phyloP scores from a whole-genome alignment of 2,329 filamentous ascomycete species.

The Bisporella sp. region DNA sequence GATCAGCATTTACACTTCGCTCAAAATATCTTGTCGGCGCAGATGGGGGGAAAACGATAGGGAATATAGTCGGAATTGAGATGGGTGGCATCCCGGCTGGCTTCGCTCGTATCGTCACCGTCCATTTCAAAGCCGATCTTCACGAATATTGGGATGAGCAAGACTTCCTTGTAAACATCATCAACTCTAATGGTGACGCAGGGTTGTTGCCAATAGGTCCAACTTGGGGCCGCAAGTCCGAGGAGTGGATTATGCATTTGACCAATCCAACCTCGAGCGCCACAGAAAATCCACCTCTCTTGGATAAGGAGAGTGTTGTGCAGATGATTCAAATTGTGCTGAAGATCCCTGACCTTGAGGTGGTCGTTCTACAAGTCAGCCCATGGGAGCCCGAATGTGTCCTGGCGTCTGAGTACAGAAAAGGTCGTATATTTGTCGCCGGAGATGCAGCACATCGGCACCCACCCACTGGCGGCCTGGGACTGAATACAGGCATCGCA shows the following conservation, averaged over 20 bases:
- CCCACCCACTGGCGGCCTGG: slow-evolving; percentile 50
- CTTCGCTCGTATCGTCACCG: background rate
- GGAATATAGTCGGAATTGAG: no score
- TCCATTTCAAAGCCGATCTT: slow-evolving; percentile 19
- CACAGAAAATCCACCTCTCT: background rate
- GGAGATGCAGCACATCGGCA: slow-evolving; percentile 53
- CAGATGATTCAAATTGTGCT: slow-evolving; percentile 1
- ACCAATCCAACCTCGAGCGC: slow-evolving; percentile 4
- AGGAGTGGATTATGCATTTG: slow-evolving; percentile 15
- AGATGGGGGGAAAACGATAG: no score
- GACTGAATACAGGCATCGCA: slow-evolving; percentile 51
- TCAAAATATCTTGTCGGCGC: no score
- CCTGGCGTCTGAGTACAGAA: slow-evolving; percentile 13
- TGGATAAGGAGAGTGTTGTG: slow-evolving; percentile 1
- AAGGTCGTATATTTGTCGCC: slow-evolving; percentile 17
- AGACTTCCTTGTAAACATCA: slow-evolving; percentile 10
- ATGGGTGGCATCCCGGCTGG: no score
- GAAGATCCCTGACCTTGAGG: slow-evolving; percentile 10
- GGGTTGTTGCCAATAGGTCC: slow-evolving; percentile 16
- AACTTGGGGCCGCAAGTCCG: slow-evolving; percentile 17
- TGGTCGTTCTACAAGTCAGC: slow-evolving; percentile 14
- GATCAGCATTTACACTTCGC: no score
- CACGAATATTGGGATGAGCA: slow-evolving; percentile 20
- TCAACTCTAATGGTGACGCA: slow-evolving; percentile 11
- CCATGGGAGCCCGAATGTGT: slow-evolving; percentile 12